Percentiles rank a stretch among this genome's conserved stretches.
Evolutionary conservation across 306 rosid genomes (phyloP).

Genomic region (Ormosia semicastrata): DNA sequence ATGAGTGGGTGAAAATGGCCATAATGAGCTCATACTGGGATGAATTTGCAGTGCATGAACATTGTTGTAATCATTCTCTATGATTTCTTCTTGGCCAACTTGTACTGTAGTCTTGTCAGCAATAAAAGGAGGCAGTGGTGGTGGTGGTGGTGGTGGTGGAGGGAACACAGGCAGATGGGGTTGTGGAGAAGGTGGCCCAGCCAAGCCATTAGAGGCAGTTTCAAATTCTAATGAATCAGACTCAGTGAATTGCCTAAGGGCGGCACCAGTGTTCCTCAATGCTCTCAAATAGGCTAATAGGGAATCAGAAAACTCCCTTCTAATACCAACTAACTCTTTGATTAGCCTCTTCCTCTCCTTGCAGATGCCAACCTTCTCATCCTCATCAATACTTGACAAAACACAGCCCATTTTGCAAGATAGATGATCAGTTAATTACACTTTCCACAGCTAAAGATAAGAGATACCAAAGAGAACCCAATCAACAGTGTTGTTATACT

Average conservation of each 20-base stretch:
- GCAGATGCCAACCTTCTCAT: constrained; percentile 64
- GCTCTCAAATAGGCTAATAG: constrained; percentile 67
- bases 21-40: constrained; percentile 27
- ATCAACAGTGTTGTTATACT: constrained; percentile 13
- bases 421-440: background rate
- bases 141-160: constrained; percentile 75
- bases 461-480: constrained; percentile 16
- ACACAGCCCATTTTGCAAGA: constrained; percentile 76
- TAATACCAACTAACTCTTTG: constrained; percentile 61
- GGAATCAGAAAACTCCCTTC: constrained; percentile 81
- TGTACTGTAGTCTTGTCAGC: constrained; percentile 40
- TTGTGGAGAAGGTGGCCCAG: constrained; percentile 56
- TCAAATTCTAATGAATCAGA: constrained; percentile 78
- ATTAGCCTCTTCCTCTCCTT: constrained; percentile 78
- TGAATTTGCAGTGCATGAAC: constrained; percentile 25
- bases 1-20: constrained; percentile 23
- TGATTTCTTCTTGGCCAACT: constrained; percentile 33
- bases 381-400: constrained; percentile 65
- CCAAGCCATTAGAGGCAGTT: constrained; percentile 36
- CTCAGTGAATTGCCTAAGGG: constrained; percentile 87
- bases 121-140: constrained; percentile 68
- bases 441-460: background rate
- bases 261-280: constrained; percentile 72
- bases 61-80: constrained; percentile 37
- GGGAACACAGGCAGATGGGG: constrained; percentile 54